Evolutionary conservation across 2,329 filamentous ascomycete genomes (phyloP).

Genomic region (Davidsoniella australis): DNA sequence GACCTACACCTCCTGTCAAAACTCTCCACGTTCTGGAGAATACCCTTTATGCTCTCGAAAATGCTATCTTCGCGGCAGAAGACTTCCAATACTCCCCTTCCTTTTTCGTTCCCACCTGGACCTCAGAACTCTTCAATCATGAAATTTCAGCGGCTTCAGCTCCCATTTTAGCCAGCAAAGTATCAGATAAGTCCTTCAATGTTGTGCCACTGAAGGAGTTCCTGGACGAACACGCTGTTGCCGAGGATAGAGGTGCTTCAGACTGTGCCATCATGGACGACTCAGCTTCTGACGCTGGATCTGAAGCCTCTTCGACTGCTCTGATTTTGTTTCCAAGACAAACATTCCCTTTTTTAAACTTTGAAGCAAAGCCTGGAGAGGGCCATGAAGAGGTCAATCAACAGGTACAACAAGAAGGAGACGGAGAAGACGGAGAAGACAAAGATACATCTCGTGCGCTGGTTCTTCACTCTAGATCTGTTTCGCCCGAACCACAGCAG

Average conservation of each 20-base stretch:
- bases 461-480: not conserved
- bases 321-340: constrained; percentile 7
- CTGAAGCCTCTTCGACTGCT: constrained; percentile 8
- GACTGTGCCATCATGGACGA: constrained; percentile 9
- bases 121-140: not conserved
- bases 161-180: too few species aligned
- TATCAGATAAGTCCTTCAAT: not conserved
- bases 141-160: not conserved
- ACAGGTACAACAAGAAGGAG: not conserved
- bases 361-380: not conserved
- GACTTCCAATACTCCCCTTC: not conserved
- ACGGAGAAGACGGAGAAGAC: not conserved
- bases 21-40: not conserved
- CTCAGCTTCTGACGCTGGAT: constrained; percentile 8
- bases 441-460: not conserved
- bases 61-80: not conserved
- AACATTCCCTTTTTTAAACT: too few species aligned
- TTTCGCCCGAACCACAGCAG: not conserved
- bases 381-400: not conserved
- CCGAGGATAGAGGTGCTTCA: not conserved
- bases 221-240: not conserved
- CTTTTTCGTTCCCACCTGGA: not conserved
- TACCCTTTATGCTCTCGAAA: not conserved
- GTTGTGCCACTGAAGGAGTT: constrained; percentile 5
- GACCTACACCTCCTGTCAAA: not conserved